Evolutionary conservation across 371 early-diverging fungal species (phyloP).

Genomic region (Mortierella sp.): DNA sequence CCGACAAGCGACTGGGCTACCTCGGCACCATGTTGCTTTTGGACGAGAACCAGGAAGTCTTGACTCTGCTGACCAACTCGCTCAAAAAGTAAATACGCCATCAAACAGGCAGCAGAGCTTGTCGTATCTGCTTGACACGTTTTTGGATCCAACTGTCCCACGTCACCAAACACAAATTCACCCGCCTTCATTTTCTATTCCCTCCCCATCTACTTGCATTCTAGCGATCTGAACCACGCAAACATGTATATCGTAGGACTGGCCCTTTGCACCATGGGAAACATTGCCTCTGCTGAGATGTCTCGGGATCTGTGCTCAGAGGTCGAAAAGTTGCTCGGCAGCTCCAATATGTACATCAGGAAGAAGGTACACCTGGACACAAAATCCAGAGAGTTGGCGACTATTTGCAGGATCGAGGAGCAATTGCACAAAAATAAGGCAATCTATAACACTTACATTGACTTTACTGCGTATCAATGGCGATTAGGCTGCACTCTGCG

Average conservation of each 20-base stretch:
- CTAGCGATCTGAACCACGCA: constrained; percentile 93
- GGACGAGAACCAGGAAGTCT: constrained; percentile 97
- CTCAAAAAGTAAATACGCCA: constrained; percentile 86
- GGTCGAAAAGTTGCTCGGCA: constrained; percentile 92
- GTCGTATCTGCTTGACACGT: constrained; percentile 1
- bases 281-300: constrained; percentile 96
- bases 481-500: constrained; percentile 92
- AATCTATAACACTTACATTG: background rate
- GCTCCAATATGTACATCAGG: constrained; percentile 93
- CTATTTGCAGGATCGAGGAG: background rate
- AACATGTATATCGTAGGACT: constrained; percentile 97
- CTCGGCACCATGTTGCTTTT: constrained; percentile 96
- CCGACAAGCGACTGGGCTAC: constrained; percentile 97
- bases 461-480: background rate
- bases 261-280: constrained; percentile 96
- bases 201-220: background rate
- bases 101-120: background rate
- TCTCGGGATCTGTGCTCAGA: constrained; percentile 95
- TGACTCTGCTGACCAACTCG: constrained; percentile 97
- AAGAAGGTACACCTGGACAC: constrained; percentile 84
- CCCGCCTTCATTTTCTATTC: constrained; percentile 6
- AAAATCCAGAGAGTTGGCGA: constrained; percentile 5
- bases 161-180: constrained; percentile 25
- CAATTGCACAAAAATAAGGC: background rate
- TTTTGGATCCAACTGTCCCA: background rate